Percentiles rank a stretch among this genome's conserved stretches.
phyloP scores from a whole-genome alignment of 106 monocot species.

The Dendrobium huoshanense region DNA sequence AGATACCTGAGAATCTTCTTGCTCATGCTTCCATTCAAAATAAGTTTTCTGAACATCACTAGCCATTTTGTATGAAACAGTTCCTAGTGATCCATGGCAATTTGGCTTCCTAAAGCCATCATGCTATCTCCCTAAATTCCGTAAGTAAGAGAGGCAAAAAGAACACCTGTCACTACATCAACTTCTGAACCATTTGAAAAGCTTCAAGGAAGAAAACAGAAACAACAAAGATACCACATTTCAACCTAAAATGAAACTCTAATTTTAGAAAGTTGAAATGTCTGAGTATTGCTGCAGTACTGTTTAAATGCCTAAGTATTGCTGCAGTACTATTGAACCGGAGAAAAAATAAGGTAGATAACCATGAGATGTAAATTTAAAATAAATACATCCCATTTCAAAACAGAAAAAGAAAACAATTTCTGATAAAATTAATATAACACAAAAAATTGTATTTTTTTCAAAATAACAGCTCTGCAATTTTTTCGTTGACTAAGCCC shows the following conservation, averaged over 20 bases:
- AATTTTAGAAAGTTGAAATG: neutral
- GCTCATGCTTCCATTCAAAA: conserved; percentile 5
- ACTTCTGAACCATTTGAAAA: neutral
- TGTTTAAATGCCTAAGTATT: neutral
- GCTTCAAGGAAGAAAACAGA: neutral
- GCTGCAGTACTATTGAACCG: neutral
- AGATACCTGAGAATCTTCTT: conserved; percentile 7
- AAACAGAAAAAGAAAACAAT: too few species aligned
- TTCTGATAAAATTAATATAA: too few species aligned
- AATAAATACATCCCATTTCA: neutral
- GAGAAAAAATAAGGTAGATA: neutral
- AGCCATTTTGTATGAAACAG: neutral
- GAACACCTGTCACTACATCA: neutral
- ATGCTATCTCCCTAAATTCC: neutral
- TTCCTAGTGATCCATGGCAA: neutral
- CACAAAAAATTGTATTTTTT: too few species aligned
- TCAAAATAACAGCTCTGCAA: too few species aligned
- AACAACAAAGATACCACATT: neutral
- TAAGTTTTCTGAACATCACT: conserved; percentile 7
- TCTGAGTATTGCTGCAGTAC: neutral
- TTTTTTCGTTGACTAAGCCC: too few species aligned
- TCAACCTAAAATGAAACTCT: neutral
- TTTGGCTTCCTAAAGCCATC: neutral
- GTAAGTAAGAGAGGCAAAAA: neutral
- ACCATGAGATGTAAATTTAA: neutral